Conservation (phyloP, 202 grass and related monocot genomes). For the Setaria italica region DNA sequence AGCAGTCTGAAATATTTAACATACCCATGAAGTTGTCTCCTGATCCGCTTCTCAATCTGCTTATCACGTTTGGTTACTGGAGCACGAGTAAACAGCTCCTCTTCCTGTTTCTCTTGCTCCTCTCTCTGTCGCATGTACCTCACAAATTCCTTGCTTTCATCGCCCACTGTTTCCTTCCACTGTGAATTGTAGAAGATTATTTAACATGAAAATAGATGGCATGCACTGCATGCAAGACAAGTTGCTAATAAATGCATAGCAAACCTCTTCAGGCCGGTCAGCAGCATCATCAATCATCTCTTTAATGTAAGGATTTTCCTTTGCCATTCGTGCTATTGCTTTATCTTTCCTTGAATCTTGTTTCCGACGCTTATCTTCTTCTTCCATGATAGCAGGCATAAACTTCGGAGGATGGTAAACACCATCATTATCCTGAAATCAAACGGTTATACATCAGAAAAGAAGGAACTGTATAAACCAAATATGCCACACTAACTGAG, state of each 20-base stretch:
- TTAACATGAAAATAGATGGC: constrained; percentile 16
- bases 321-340: constrained; percentile 46
- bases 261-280: constrained; percentile 61
- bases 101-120: constrained; percentile 70
- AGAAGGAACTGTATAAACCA: not conserved
- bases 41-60: constrained; percentile 71
- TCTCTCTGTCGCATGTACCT: constrained; percentile 72
- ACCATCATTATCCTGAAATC: constrained; percentile 55
- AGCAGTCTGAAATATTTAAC: not conserved
- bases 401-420: constrained; percentile 80
- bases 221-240: constrained; percentile 25
- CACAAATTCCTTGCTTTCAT: constrained; percentile 60
- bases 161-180: constrained; percentile 61
- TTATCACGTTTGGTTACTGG: constrained; percentile 66
- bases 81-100: constrained; percentile 82
- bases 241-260: not conserved
- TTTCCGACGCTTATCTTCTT: constrained; percentile 72
- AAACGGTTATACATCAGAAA: constrained; percentile 32
- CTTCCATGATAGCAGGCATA: constrained; percentile 66
- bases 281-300: constrained; percentile 50
- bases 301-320: constrained; percentile 54
- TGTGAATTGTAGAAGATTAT: constrained; percentile 35
- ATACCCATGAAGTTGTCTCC: constrained; percentile 76
- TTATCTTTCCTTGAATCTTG: constrained; percentile 76
- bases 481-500: not conserved